phyloP scores from a whole-genome alignment of 371 early-diverging fungal genomes.

The Capillidium heterosporum region DNA sequence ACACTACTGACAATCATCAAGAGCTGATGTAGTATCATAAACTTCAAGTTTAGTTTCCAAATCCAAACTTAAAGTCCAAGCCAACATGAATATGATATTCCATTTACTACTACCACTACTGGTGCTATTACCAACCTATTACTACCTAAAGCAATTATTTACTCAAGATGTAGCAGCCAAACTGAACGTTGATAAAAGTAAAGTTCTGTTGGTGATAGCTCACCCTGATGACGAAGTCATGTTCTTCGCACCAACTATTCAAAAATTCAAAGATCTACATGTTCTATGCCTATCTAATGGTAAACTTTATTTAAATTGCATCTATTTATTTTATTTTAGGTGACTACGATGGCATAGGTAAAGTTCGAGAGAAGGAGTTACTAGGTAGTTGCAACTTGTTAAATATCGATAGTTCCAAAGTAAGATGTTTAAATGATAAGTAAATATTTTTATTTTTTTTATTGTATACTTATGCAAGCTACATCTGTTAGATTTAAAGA shows the following conservation, averaged over 20 bases:
- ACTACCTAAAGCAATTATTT: no score
- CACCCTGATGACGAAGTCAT: conserved; percentile 99
- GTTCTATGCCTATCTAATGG: conserved; percentile 79
- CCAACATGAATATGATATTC: no score
- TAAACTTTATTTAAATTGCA: conserved; percentile 10
- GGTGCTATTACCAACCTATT: no score
- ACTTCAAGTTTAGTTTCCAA: no score
- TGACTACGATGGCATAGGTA: conserved; percentile 59
- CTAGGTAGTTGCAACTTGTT: conserved; percentile 39
- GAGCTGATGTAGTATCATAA: no score
- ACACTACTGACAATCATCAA: no score
- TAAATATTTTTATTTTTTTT: conserved; percentile 14
- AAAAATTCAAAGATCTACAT: conserved; percentile 27
- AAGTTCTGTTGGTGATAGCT: conserved; percentile 69
- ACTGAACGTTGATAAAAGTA: not conserved
- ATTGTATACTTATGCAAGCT: not conserved
- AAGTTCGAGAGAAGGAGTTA: conserved; percentile 60
- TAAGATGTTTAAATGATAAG: conserved; percentile 47
- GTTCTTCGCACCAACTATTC: conserved; percentile 92
- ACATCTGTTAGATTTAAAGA: conserved; percentile 45
- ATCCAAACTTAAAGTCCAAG: no score
- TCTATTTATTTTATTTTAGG: conserved; percentile 23
- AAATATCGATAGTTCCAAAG: conserved; percentile 34
- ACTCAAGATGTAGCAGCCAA: no score
- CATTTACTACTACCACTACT: no score